Conservation (phyloP, 768 basidiomycete species). For the Termitomyces bulborhizus region DNA sequence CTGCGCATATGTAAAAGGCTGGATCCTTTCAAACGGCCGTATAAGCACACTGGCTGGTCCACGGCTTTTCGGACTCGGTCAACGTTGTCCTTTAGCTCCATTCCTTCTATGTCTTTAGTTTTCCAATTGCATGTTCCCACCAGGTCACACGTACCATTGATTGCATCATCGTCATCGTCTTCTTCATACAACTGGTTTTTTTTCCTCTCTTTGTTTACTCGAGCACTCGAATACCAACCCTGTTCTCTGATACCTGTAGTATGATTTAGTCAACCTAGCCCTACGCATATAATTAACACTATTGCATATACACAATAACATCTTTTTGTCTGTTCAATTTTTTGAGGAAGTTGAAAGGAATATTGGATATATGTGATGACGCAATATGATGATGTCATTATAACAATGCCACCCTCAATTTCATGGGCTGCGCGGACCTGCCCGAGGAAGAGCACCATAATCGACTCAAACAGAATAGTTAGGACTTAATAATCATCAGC, state of each 20-base stretch:
- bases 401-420: no score
- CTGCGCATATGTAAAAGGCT: constrained; percentile 1
- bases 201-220: not conserved
- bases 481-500: no score
- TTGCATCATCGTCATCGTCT: not conserved
- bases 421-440: no score
- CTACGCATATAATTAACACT: constrained; percentile 6
- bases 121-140: not conserved
- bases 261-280: constrained; percentile 7
- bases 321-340: not conserved
- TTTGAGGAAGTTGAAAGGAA: no score
- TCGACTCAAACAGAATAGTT: no score
- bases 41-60: constrained; percentile 5
- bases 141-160: constrained; percentile 2
- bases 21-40: constrained; percentile 1
- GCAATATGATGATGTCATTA: no score
- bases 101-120: not conserved
- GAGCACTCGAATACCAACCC: not conserved
- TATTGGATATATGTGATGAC: no score
- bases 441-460: no score
- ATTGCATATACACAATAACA: not conserved
- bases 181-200: not conserved
- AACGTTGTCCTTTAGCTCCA: not conserved
- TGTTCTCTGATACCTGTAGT: constrained; percentile 5
- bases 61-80: not conserved